These are phyloP conservation scores for Eucalyptus tenuipes DNA, from an alignment of 345 rosid species.

Conservation along the genomic window DNA sequence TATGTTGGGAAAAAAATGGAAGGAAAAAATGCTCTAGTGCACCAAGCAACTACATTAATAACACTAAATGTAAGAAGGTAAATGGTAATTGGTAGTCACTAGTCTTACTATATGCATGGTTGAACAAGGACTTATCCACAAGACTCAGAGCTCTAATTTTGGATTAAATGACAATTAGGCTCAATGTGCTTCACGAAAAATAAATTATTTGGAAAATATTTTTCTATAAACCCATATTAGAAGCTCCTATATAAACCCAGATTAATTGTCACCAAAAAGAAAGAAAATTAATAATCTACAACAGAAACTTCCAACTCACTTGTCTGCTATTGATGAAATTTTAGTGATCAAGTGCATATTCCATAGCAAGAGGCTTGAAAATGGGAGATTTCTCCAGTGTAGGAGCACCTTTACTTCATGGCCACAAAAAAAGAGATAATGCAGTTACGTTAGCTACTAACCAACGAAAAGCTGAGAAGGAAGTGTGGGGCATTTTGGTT, in stretches of 20 bases:
- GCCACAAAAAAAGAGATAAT: background rate
- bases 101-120: background rate
- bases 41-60: background rate
- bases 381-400: background rate
- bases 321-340: background rate
- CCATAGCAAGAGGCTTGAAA: background rate
- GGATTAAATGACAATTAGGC: background rate
- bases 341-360: background rate
- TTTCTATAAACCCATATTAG: background rate
- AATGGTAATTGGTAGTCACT: background rate
- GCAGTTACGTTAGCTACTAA: background rate
- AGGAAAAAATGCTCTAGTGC: background rate
- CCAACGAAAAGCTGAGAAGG: background rate
- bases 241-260: background rate
- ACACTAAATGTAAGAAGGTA: background rate
- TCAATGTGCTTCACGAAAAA: too few relatives aligned
- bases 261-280: background rate
- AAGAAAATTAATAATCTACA: background rate
- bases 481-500: background rate
- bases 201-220: too few relatives aligned
- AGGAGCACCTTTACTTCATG: background rate
- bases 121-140: background rate
- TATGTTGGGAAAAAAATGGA: background rate
- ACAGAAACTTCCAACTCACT: background rate
- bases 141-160: background rate